A percentile compares a stretch with the other conserved stretches of the same genome.
These are phyloP conservation scores for Rubia balearica DNA, from an alignment of 305 asterid species.

Conservation along the genomic window DNA sequence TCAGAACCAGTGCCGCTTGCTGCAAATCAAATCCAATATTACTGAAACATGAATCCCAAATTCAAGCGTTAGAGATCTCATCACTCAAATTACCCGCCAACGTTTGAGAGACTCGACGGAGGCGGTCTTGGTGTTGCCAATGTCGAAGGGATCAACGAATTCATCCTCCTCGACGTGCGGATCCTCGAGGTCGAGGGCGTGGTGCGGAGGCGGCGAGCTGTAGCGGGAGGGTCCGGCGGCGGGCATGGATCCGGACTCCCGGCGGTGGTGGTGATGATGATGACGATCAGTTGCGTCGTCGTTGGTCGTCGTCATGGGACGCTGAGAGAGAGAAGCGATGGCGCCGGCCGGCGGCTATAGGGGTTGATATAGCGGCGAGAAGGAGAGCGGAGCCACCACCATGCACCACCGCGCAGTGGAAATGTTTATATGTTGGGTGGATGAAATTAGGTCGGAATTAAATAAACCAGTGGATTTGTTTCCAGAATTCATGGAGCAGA, in stretches of 20 bases:
- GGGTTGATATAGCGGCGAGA: neutral
- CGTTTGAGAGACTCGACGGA: constrained; percentile 64
- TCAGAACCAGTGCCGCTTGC: constrained; percentile 94
- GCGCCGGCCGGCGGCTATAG: constrained; percentile 2
- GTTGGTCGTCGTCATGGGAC: neutral
- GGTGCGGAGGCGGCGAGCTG: neutral
- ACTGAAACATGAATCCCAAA: too few species aligned
- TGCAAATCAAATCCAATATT: constrained; percentile 16
- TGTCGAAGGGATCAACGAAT: constrained; percentile 75
- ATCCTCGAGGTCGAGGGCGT: constrained; percentile 35
- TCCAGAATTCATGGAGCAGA: neutral
- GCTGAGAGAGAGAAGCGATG: neutral
- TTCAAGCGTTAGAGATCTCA: neutral
- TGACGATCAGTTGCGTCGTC: neutral
- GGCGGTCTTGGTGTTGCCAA: constrained; percentile 63
- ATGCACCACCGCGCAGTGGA: constrained; percentile 1
- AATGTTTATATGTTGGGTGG: neutral
- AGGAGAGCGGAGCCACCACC: constrained; percentile 8
- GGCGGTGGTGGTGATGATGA: neutral
- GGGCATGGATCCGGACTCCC: neutral
- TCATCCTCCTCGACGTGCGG: constrained; percentile 21
- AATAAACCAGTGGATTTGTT: neutral
- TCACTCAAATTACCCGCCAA: constrained; percentile 60
- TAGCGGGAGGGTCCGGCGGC: neutral
- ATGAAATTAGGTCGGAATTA: neutral